phyloP scores from a whole-genome alignment of 352 stramenopile genomes.

The Phytophthora macrochlamydospora region DNA sequence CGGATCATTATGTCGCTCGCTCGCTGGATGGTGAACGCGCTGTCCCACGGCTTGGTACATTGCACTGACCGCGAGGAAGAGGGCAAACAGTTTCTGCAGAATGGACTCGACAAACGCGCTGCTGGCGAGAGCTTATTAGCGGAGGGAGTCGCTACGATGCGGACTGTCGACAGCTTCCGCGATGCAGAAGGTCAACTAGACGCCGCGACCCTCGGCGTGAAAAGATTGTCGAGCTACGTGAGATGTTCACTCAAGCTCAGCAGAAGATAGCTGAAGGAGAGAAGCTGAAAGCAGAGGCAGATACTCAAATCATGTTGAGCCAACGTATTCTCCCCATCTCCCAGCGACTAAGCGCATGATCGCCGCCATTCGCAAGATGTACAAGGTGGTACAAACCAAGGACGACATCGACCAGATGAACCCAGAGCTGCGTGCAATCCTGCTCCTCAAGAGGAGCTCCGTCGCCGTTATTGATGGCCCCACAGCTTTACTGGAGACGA shows the following conservation, averaged over 20 bases:
- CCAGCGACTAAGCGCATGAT: constrained; percentile 66
- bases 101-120: constrained; percentile 62
- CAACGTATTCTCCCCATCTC: constrained; percentile 60
- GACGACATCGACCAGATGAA: constrained; percentile 76
- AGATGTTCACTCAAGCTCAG: constrained; percentile 53
- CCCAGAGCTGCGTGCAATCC: constrained; percentile 46
- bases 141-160: constrained; percentile 46
- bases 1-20: constrained; percentile 64
- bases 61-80: constrained; percentile 65
- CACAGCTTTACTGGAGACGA: not conserved
- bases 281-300: constrained; percentile 43
- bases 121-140: constrained; percentile 50
- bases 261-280: constrained; percentile 42
- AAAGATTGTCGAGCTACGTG: constrained; percentile 63
- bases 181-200: constrained; percentile 58
- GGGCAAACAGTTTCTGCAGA: constrained; percentile 61
- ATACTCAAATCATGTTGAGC: constrained; percentile 43
- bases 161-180: constrained; percentile 53
- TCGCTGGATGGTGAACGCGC: constrained; percentile 71
- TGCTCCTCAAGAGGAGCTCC: constrained; percentile 37
- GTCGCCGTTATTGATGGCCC: constrained; percentile 2
- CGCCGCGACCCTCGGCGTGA: constrained; percentile 50
- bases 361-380: constrained; percentile 51
- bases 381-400: constrained; percentile 71
- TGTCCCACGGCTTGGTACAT: constrained; percentile 74